phyloP scores from a whole-genome alignment of 495 filamentous ascomycete species.

The Elaphomyces granulatus region DNA sequence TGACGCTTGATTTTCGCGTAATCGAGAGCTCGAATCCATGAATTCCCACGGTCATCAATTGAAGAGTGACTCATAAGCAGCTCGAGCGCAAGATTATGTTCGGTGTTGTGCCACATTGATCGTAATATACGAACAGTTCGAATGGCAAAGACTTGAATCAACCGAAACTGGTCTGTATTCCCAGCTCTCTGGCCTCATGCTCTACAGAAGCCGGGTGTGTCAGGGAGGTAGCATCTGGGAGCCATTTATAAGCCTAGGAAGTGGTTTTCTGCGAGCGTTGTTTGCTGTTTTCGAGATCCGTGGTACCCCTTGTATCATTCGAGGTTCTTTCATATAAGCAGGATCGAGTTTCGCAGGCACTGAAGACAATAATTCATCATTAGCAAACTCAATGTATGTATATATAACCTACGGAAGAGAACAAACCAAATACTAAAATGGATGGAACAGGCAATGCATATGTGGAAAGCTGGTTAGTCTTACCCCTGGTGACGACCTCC shows the following conservation, averaged over 20 bases:
- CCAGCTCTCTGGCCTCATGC: too few species aligned
- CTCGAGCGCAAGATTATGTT: too few species aligned
- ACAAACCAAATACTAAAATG: not conserved
- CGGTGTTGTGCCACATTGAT: conserved; percentile 14
- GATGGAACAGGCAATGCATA: too few species aligned
- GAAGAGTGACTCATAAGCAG: too few species aligned
- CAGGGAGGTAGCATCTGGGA: conserved; percentile 34
- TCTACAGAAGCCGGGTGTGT: too few species aligned
- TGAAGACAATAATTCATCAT: conserved; percentile 11
- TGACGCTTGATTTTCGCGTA: too few species aligned
- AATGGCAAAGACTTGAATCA: too few species aligned
- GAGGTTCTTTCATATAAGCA: conserved; percentile 75
- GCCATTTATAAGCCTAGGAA: conserved; percentile 53
- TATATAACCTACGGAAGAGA: conserved; percentile 8
- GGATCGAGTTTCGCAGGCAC: conserved; percentile 77
- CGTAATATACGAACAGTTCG: too few species aligned
- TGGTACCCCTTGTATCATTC: conserved; percentile 60
- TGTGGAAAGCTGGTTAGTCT: conserved; percentile 11
- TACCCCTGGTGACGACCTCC: conserved; percentile 43
- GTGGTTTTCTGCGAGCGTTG: conserved; percentile 53
- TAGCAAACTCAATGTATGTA: too few species aligned
- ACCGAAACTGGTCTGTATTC: too few species aligned
- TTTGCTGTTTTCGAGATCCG: conserved; percentile 45
- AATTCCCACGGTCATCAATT: too few species aligned
- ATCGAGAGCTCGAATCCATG: too few species aligned